Percentiles rank a stretch among this genome's conserved stretches.
These are phyloP conservation scores for Myxozyma neglecta DNA, from an alignment of 805 yeast species.

Conservation along the genomic window DNA sequence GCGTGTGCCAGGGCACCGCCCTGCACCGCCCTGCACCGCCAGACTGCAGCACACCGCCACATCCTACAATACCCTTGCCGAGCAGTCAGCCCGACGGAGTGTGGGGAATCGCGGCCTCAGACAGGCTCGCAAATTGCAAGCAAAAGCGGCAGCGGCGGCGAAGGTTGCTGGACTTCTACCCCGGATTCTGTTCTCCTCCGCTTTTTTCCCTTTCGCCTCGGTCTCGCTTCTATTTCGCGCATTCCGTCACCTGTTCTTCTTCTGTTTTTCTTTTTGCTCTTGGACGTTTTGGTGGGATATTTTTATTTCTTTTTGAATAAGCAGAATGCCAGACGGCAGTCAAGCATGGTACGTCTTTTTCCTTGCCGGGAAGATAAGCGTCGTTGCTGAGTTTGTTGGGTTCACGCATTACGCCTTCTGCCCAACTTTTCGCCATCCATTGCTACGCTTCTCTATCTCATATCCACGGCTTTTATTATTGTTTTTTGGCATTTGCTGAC, in stretches of 20 bases:
- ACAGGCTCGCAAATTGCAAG: background rate
- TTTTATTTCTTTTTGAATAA: background rate
- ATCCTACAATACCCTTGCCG: no score
- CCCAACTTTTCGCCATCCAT: background rate
- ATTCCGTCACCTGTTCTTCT: background rate
- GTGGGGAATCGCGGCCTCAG: conserved; percentile 1
- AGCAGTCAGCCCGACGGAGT: background rate
- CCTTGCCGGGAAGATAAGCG: no score
- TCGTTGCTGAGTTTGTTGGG: no score
- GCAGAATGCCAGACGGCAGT: conserved; percentile 44
- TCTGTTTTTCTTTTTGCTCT: background rate
- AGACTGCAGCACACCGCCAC: background rate
- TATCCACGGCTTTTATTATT: no score
- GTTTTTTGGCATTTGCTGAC: no score
- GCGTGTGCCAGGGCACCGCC: background rate
- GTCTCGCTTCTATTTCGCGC: background rate
- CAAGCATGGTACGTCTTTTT: conserved; percentile 40
- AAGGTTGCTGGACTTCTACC: background rate
- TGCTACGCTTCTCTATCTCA: background rate
- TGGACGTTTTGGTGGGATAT: background rate
- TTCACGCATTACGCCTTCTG: background rate
- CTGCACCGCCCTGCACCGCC: background rate
- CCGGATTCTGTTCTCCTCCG: background rate
- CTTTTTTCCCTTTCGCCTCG: background rate
- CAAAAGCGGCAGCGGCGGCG: background rate